Percentiles rank a stretch among this genome's conserved stretches.
Conservation (phyloP, 2,329 filamentous ascomycete species). For the Penicillium sp. region DNA sequence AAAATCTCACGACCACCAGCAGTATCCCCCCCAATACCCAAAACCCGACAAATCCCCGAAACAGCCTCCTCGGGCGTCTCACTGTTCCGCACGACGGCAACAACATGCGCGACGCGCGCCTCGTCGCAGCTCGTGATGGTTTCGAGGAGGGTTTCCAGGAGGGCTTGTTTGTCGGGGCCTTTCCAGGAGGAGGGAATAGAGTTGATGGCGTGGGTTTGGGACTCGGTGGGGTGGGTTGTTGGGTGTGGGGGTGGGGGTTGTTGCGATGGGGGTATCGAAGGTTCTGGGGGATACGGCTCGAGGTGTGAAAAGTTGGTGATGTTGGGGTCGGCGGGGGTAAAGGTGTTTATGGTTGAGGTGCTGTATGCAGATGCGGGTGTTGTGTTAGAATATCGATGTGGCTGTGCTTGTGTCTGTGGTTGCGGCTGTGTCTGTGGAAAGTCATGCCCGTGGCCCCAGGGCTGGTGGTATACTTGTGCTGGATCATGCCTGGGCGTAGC, state of each 20-base stretch:
- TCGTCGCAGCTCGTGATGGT: constrained; percentile 33
- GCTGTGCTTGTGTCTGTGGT: neutral
- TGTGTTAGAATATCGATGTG: neutral
- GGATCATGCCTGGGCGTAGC: neutral
- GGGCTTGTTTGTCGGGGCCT: constrained; percentile 23
- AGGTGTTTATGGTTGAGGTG: constrained; percentile 1
- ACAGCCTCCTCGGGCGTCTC: constrained; percentile 32
- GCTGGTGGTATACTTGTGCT: constrained; percentile 1
- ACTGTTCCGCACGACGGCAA: constrained; percentile 31
- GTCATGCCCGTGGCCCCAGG: neutral
- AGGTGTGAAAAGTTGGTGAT: neutral
- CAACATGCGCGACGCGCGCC: constrained; percentile 24
- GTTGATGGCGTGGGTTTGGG: constrained; percentile 1
- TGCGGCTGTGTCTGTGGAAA: neutral
- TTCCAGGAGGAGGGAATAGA: constrained; percentile 26
- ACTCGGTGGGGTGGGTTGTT: neutral
- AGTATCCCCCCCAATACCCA: constrained; percentile 18
- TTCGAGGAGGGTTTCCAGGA: constrained; percentile 29
- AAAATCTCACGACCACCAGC: neutral
- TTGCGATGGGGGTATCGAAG: neutral
- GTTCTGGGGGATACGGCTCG: neutral
- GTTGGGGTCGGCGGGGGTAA: neutral
- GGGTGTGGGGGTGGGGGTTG: neutral
- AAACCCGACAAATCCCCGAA: constrained; percentile 26
- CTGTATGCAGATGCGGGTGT: neutral